Conservation (phyloP, 768 basidiomycete species). For the Ephemerocybe angulata region DNA sequence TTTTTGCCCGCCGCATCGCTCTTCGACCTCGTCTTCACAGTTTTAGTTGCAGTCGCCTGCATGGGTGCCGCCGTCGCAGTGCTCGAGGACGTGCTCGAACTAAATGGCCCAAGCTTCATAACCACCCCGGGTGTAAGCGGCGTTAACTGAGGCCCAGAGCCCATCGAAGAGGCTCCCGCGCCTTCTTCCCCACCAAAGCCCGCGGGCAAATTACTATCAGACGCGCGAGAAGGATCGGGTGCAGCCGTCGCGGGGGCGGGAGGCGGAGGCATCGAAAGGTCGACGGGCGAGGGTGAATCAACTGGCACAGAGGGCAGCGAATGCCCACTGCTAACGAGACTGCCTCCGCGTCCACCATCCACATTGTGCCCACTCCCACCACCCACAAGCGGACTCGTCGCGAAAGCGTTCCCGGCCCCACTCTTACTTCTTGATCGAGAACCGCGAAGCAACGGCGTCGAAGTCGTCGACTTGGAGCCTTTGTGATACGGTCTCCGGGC, state of each 20-base stretch:
- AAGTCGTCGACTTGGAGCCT: constrained; percentile 53
- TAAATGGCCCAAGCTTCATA: constrained; percentile 78
- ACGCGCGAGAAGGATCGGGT: background rate
- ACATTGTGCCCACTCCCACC: background rate
- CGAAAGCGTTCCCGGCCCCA: constrained; percentile 14
- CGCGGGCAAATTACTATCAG: background rate
- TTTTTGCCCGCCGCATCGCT: constrained; percentile 9
- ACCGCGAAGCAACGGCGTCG: constrained; percentile 50
- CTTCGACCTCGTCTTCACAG: constrained; percentile 12
- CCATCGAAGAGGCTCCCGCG: background rate
- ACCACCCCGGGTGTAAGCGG: constrained; percentile 92
- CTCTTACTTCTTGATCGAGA: constrained; percentile 12
- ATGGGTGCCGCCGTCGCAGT: constrained; percentile 13
- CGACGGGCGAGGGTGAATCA: constrained; percentile 84
- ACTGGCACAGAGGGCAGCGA: constrained; percentile 13
- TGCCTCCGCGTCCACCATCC: background rate
- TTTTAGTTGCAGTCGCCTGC: background rate
- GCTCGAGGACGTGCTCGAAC: constrained; percentile 31
- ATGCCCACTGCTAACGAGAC: background rate
- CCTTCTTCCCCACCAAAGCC: constrained; percentile 4
- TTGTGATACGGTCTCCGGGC: constrained; percentile 21
- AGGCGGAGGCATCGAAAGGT: constrained; percentile 85
- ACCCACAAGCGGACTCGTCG: background rate
- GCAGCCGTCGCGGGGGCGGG: constrained; percentile 37
- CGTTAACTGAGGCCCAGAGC: constrained; percentile 26